Conservation (phyloP, 148 eudicot genomes). For the Spergularia bocconei region DNA sequence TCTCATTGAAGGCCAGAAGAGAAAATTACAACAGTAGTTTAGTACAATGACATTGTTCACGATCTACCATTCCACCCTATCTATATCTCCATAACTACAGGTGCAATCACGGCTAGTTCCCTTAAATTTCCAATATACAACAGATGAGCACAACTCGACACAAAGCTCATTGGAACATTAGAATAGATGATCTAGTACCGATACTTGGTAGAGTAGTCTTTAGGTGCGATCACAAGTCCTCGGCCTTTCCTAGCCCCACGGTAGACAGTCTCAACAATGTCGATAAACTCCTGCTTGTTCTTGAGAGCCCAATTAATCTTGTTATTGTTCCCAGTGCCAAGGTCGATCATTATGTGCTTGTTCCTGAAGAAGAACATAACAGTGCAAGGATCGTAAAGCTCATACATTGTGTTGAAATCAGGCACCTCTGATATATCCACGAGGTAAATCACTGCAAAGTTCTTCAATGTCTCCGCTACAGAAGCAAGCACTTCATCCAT, state of each 20-base stretch:
- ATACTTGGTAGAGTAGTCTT: constrained; percentile 41
- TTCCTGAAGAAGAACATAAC: constrained; percentile 33
- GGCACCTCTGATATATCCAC: constrained; percentile 30
- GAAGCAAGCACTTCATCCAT: constrained; percentile 33
- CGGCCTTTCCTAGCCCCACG: constrained; percentile 34
- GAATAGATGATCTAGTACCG: constrained; percentile 13
- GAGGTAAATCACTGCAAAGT: constrained; percentile 24
- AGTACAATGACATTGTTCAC: not conserved
- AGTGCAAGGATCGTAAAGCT: constrained; percentile 27
- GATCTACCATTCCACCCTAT: not conserved
- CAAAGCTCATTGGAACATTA: not conserved
- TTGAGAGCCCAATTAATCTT: constrained; percentile 34
- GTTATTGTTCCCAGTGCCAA: constrained; percentile 33
- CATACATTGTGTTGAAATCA: constrained; percentile 33
- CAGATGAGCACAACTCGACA: too few relatives aligned
- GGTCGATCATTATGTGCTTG: constrained; percentile 33
- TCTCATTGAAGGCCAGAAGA: not conserved
- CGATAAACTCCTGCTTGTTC: constrained; percentile 31
- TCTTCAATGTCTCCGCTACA: constrained; percentile 25
- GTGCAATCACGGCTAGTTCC: too few relatives aligned
- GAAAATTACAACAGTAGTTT: not conserved
- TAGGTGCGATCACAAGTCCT: constrained; percentile 34
- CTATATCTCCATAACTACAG: too few relatives aligned
- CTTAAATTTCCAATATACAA: too few relatives aligned
- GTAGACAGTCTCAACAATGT: constrained; percentile 32